Evolutionary conservation across 805 yeast genomes (phyloP).

Genomic region (Ogataea kodamae): DNA sequence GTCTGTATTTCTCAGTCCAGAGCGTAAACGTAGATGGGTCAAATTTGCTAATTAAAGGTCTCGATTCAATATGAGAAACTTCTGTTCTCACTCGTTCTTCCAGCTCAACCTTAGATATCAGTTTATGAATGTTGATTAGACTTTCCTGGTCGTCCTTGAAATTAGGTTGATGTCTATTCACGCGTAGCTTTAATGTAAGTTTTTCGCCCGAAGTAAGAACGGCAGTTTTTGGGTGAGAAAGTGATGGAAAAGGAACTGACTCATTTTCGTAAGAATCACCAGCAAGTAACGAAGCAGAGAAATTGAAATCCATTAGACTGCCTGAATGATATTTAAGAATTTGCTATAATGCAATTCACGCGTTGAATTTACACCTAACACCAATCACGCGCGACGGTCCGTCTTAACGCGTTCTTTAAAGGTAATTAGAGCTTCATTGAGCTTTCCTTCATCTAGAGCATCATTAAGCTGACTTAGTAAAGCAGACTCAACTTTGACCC

Average conservation of each 20-base stretch:
- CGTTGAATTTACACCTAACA: conserved; percentile 4
- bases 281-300: conserved; percentile 17
- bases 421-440: conserved; percentile 29
- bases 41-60: conserved; percentile 13
- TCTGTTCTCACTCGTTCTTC: conserved; percentile 20
- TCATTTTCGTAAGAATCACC: not conserved
- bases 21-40: conserved; percentile 18
- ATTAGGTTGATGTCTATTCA: not conserved
- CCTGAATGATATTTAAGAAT: no score
- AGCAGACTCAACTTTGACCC: conserved; percentile 22
- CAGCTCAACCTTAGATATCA: conserved; percentile 24
- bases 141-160: conserved; percentile 12
- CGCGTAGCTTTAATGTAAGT: conserved; percentile 22
- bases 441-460: conserved; percentile 25
- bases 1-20: conserved; percentile 69
- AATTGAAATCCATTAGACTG: conserved; percentile 13
- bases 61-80: conserved; percentile 6
- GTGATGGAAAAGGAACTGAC: not conserved
- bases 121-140: conserved; percentile 23
- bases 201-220: conserved; percentile 23
- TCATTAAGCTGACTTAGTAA: conserved; percentile 18
- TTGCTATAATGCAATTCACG: no score
- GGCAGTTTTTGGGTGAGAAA: not conserved
- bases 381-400: conserved; percentile 25
- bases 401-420: conserved; percentile 26